Evolutionary conservation across 169 alveolate genomes (phyloP), one percentile per base, ranked within the genome.

Genomic region (Neospora caninum): DNA sequence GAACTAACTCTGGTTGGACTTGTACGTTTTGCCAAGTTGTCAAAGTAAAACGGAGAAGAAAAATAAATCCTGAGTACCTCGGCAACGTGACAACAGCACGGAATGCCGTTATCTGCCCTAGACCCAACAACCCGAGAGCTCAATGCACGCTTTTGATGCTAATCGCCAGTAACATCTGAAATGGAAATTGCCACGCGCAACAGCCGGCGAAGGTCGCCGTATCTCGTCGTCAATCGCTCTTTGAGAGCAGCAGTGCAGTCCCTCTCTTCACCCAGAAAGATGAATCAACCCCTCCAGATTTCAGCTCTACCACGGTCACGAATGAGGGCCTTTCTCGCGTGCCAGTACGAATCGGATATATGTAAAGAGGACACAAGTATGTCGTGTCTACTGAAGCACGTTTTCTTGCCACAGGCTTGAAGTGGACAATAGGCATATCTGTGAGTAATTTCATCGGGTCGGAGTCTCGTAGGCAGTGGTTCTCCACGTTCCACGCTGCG

Each of bases 201-300:
- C 4, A 49, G 22, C 58, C 58, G 13, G 58, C 58, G 4, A 49
- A 49, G 22, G 22, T 4, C 58, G 58, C 22, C 13, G 22, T 7
- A 4, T 7, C 13, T 49, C 58, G 58, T 13, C 45, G 18, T n/a
- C n/a, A 78, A 36, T 88, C 92, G 22, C 36, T 13, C 36, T 20
- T 88, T n/a, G 98, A 97, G 87, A 97, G 96, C 80, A 98, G 95
- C 45, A 98, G 91, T 22, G 99, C 99, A 27, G 99, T 97, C 93
- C 99, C 99, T 70, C 99, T 96, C 95, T 98, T 98, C 87, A 97
- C 96, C 99, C 99, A 98, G 94, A 96, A 98, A 45, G 98, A 98
- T n/a, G 97, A 95, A 67, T 96, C 94, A 73, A 93, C 94, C 27
- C 97, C 97, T n/a, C 98, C 98, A 73, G 96, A 93, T 94, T 97